Conservation (phyloP, 805 yeast genomes). For the Candida mattraensis region DNA sequence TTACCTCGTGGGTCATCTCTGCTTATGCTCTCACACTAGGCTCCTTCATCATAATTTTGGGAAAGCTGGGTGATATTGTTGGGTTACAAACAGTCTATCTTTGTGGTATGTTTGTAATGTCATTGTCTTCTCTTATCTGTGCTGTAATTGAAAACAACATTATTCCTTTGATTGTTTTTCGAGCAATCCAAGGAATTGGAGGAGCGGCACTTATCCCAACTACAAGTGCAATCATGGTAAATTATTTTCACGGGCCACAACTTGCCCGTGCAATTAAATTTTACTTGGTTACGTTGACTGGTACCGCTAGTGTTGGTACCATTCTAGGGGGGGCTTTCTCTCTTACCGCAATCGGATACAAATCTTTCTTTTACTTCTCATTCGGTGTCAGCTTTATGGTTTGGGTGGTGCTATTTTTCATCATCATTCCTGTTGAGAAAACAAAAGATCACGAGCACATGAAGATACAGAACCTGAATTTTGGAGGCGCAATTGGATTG, state of each 20-base stretch:
- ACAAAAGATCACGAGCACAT: slow-evolving; percentile 26
- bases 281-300: slow-evolving; percentile 25
- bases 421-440: slow-evolving; percentile 31
- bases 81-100: slow-evolving; percentile 38
- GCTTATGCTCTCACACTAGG: slow-evolving; percentile 46
- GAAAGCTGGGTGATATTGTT: slow-evolving; percentile 42
- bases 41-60: slow-evolving; percentile 42
- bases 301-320: slow-evolving; percentile 38
- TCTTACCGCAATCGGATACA: slow-evolving; percentile 37
- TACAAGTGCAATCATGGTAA: slow-evolving; percentile 21
- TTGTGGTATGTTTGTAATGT: slow-evolving; percentile 17
- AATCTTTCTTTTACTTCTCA: slow-evolving; percentile 37
- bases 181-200: slow-evolving; percentile 46
- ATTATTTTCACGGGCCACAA: slow-evolving; percentile 22
- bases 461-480: slow-evolving; percentile 13
- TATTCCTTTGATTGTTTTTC: slow-evolving; percentile 39
- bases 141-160: slow-evolving; percentile 37
- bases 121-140: slow-evolving; percentile 32
- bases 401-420: slow-evolving; percentile 19
- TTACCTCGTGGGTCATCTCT: slow-evolving; percentile 41
- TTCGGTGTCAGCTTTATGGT: slow-evolving; percentile 31
- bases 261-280: slow-evolving; percentile 15
- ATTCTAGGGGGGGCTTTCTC: slow-evolving; percentile 47
- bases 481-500: slow-evolving; percentile 18
- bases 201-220: slow-evolving; percentile 43